Base-by-base conservation (phyloP, 1,284 basidiomycete species). In the Puccinia hordei region DNA sequence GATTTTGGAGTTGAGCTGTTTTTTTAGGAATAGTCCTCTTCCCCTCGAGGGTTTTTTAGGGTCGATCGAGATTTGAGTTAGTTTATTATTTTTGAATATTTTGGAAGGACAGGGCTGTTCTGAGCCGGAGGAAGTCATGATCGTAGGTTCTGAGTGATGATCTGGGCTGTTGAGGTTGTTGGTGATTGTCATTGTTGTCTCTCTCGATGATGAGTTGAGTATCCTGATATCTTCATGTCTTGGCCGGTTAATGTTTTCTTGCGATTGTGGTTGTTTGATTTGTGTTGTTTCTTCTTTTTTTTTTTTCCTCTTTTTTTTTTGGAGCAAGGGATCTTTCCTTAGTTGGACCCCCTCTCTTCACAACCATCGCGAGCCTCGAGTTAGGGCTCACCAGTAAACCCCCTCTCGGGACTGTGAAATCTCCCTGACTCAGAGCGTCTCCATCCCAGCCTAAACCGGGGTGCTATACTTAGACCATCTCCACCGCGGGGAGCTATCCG, bases 1-100 rank as follows among this genome's bases (percentile, higher is more conserved):
- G 66, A 73, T 38, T 46, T 41, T 55, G 17, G 51, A 73, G n/a
- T 55, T 51, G 27, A 51, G 17, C 27, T 59, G 71, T 4, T 27
- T 46, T 5, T 73, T 73, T 10, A 69, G 5, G 66, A 69, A 69
- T 38, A 69, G 30, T 49, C 66, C 66, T 41, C 66, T 69, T 2
- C 66, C 66, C 44, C 44, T 49, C 3, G 46, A 27, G 13, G 66
- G 66, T 69, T 51, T 49, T 6, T 22, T 27, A n/a, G 66, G 44
- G 30, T 69, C 44, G 66, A 27, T 27, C 30, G 66, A 69, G 24
- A 69, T 24, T 12, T 69, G 66, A 69, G 30, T 19, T 0, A 49
- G 44, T 33, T 51, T 24, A 69, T 46, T 69, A 49, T 24, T 46
- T 49, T 69, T 69, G 66, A 69, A 69, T 27, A 69, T 33, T 38